Evolutionary conservation across 176 grass and related monocot species (phyloP).

Genomic region (Lolium rigidum): DNA sequence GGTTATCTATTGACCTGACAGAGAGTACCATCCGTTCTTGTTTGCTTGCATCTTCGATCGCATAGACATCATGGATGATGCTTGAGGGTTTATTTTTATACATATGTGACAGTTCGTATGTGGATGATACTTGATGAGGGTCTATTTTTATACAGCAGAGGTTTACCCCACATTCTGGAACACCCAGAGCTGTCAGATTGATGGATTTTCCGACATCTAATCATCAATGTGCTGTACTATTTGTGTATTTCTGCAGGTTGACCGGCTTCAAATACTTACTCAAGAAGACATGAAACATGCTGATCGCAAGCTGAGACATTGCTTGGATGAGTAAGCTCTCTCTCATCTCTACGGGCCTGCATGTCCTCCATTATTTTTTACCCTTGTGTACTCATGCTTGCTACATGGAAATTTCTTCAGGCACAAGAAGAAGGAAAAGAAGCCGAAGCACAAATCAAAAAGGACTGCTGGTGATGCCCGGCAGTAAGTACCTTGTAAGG

Average conservation of each 20-base stretch:
- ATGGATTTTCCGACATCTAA: background rate
- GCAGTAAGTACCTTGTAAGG: slow-evolving; percentile 37
- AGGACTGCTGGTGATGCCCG: slow-evolving; percentile 59
- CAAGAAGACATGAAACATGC: slow-evolving; percentile 67
- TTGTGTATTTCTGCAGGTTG: slow-evolving; percentile 50
- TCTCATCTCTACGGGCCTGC: background rate
- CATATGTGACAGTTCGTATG: no score
- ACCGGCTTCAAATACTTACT: slow-evolving; percentile 58
- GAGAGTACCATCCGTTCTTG: background rate
- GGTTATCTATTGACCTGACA: background rate
- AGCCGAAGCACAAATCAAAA: slow-evolving; percentile 84
- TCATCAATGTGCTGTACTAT: background rate
- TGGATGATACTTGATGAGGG: background rate
- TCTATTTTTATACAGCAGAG: no score
- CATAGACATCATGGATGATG: background rate
- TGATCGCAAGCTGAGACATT: slow-evolving; percentile 78
- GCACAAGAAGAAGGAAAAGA: slow-evolving; percentile 80
- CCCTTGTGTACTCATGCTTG: background rate
- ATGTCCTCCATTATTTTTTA: slow-evolving; percentile 4
- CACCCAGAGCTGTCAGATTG: background rate
- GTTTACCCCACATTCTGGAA: background rate
- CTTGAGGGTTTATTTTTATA: background rate
- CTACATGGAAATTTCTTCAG: slow-evolving; percentile 27
- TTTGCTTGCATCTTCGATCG: background rate
- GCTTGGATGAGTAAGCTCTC: slow-evolving; percentile 71